phyloP scores from a whole-genome alignment of 306 rosid genomes.

The Acacia crassicarpa region DNA sequence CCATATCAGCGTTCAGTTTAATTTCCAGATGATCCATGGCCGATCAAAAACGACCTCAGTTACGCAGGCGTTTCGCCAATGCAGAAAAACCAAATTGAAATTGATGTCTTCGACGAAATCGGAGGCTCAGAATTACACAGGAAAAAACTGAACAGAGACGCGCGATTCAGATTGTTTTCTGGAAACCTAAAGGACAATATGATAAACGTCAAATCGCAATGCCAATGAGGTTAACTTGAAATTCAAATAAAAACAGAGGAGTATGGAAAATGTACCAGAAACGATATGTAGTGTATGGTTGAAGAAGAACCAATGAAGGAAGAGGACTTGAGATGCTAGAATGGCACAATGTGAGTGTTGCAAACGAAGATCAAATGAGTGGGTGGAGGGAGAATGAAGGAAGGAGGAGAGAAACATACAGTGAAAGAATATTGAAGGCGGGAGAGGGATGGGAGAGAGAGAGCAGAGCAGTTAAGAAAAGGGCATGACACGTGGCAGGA shows the following conservation, averaged over 20 bases:
- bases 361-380: background rate
- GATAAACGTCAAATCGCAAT: background rate
- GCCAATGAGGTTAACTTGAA: background rate
- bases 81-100: background rate
- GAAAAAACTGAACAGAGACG: background rate
- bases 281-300: background rate
- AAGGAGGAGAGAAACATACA: background rate
- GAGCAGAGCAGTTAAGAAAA: background rate
- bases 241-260: background rate
- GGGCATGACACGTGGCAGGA: background rate
- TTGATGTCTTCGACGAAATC: background rate
- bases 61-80: no score
- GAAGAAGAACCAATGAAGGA: background rate
- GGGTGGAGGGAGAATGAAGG: background rate
- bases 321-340: background rate
- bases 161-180: background rate
- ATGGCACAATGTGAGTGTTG: background rate
- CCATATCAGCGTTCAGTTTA: background rate
- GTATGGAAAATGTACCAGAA: background rate
- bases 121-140: background rate
- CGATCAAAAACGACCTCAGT: background rate
- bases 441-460: constrained; percentile 3
- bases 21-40: background rate
- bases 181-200: background rate
- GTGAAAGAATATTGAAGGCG: background rate